Evolutionary conservation across 495 filamentous ascomycete genomes (phyloP).

Genomic region (Hyphodiscus hymeniophilus): DNA sequence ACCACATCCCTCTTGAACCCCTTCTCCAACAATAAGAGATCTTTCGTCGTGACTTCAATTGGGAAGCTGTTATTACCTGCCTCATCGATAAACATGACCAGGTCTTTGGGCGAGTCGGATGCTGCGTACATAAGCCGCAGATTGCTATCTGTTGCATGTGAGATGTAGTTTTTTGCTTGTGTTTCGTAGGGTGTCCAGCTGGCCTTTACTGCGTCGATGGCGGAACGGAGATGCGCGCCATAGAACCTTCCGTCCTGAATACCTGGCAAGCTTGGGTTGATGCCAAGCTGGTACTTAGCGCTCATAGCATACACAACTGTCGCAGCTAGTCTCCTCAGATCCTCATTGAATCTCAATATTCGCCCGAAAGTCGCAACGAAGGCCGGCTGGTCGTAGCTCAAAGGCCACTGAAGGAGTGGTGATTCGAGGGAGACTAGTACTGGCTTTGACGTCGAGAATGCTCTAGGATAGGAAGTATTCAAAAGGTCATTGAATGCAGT

Average conservation of each 20-base stretch:
- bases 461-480: not conserved
- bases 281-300: constrained; percentile 9
- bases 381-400: constrained; percentile 16
- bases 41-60: too few species aligned
- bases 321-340: constrained; percentile 22
- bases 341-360: constrained; percentile 22
- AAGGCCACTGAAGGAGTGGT: constrained; percentile 34
- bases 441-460: constrained; percentile 9
- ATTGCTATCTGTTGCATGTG: not conserved
- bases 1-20: too few species aligned
- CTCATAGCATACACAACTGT: constrained; percentile 27
- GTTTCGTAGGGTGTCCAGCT: constrained; percentile 3
- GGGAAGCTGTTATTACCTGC: too few species aligned
- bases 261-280: not conserved
- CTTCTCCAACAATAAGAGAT: too few species aligned
- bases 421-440: constrained; percentile 19
- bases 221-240: constrained; percentile 21
- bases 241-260: constrained; percentile 11
- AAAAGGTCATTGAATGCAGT: constrained; percentile 17
- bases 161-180: constrained; percentile 8
- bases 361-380: constrained; percentile 27
- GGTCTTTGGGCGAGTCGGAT: too few species aligned
- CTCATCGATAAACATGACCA: too few species aligned
- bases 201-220: constrained; percentile 9
- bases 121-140: constrained; percentile 27